phyloP scores from a whole-genome alignment of 1,139 yeast species.

The Candida sojae region DNA sequence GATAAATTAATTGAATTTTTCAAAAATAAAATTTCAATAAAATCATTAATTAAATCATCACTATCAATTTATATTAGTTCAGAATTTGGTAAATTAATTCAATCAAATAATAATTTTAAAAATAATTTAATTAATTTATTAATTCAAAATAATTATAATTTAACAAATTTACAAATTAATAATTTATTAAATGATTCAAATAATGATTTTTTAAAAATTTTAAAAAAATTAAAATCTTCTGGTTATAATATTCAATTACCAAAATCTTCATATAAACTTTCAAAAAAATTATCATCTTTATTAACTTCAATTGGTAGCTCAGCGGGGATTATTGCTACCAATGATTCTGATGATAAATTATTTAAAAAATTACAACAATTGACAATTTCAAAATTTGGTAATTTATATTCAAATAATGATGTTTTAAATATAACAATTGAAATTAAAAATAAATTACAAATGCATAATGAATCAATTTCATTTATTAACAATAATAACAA shows the following conservation, averaged over 20 bases:
- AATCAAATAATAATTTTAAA: constrained; percentile 4
- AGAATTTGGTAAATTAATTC: constrained; percentile 6
- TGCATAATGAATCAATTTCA: background rate
- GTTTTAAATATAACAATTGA: background rate
- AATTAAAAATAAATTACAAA: background rate
- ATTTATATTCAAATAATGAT: background rate
- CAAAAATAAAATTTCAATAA: constrained; percentile 32
- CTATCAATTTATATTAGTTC: constrained; percentile 16
- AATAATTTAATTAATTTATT: constrained; percentile 6
- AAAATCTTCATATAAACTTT: background rate
- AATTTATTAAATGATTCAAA: constrained; percentile 6
- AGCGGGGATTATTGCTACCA: background rate
- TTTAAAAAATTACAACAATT: background rate
- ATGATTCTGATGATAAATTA: background rate
- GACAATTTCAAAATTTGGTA: background rate
- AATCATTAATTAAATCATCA: constrained; percentile 32
- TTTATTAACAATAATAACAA: background rate
- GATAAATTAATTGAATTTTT: constrained; percentile 34
- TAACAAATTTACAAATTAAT: constrained; percentile 9
- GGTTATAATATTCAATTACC: constrained; percentile 7
- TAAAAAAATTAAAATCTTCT: constrained; percentile 4
- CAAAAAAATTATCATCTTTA: background rate
- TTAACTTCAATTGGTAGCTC: no score
- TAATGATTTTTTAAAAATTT: constrained; percentile 4
- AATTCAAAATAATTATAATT: constrained; percentile 3